phyloP scores from a whole-genome alignment of 2,329 filamentous ascomycete species.

The Gremmenia infestans region DNA sequence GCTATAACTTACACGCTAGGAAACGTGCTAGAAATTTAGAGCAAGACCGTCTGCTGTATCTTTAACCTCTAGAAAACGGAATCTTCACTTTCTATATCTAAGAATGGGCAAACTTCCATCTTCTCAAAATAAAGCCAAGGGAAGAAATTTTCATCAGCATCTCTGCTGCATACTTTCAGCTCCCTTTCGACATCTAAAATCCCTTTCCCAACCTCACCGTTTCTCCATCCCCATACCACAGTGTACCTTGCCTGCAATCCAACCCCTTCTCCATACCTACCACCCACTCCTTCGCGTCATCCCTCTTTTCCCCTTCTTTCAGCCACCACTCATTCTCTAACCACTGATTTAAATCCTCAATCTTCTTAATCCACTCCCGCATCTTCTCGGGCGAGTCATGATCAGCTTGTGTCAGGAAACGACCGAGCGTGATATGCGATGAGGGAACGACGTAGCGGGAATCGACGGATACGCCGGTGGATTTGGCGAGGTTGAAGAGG shows the following conservation, averaged over 20 bases:
- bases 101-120: too few relatives aligned
- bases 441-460: constrained; percentile 85
- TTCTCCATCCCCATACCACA: constrained; percentile 87
- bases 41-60: too few relatives aligned
- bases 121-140: too few relatives aligned
- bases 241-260: constrained; percentile 64
- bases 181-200: constrained; percentile 37
- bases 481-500: constrained; percentile 57
- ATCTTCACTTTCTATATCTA: too few relatives aligned
- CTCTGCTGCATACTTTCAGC: too few relatives aligned
- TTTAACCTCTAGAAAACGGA: too few relatives aligned
- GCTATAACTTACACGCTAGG: too few relatives aligned
- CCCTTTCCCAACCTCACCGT: constrained; percentile 60
- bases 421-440: constrained; percentile 80
- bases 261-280: constrained; percentile 83
- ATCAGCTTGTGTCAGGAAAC: constrained; percentile 68
- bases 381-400: constrained; percentile 49
- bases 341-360: constrained; percentile 75
- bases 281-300: constrained; percentile 66
- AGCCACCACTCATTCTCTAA: constrained; percentile 69
- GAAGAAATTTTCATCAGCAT: too few relatives aligned
- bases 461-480: constrained; percentile 62
- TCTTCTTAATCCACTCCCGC: constrained; percentile 57
- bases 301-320: constrained; percentile 35
- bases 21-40: too few relatives aligned